These are phyloP conservation scores for Theileria luwenshuni DNA, from an alignment of 169 alveolate species.

Conservation along the genomic window DNA sequence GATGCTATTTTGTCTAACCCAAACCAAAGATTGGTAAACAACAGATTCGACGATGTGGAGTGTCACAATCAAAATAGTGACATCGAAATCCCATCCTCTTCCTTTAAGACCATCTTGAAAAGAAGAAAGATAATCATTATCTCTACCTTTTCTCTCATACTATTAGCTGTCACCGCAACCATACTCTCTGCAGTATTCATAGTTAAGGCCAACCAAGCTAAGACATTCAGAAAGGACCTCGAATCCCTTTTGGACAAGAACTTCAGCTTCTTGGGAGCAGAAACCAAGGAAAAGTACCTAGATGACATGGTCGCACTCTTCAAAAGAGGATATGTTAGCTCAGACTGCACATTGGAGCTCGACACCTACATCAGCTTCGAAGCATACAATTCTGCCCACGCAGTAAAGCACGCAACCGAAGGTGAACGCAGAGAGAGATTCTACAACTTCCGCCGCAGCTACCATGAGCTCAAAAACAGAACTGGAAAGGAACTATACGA, in stretches of 20 bases:
- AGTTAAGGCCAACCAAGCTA: conserved; percentile 22
- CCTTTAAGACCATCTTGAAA: conserved; percentile 19
- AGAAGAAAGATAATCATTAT: conserved; percentile 13
- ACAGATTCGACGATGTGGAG: conserved; percentile 32
- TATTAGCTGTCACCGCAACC: conserved; percentile 18
- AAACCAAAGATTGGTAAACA: conserved; percentile 31
- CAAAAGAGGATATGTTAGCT: conserved; percentile 31
- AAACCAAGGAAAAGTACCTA: conserved; percentile 6
- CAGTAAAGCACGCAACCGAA: conserved; percentile 16
- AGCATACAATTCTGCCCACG: conserved; percentile 17
- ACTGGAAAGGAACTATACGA: conserved; percentile 44
- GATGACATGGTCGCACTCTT: conserved; percentile 24
- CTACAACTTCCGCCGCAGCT: conserved; percentile 37
- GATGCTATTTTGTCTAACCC: conserved; percentile 32
- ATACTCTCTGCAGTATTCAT: conserved; percentile 22
- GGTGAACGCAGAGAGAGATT: conserved; percentile 34
- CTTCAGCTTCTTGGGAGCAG: conserved; percentile 18
- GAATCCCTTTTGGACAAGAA: conserved; percentile 19
- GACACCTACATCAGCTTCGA: conserved; percentile 35
- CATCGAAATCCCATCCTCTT: conserved; percentile 24
- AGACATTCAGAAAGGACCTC: conserved; percentile 15
- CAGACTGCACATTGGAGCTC: conserved; percentile 20
- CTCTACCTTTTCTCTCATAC: conserved; percentile 14
- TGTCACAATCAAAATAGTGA: conserved; percentile 16
- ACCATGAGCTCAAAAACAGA: conserved; percentile 14